Percentiles rank a stretch among this genome's conserved stretches.
Evolutionary conservation across 441 rosid genomes (phyloP).

Genomic region (Syzygium syzygioides): DNA sequence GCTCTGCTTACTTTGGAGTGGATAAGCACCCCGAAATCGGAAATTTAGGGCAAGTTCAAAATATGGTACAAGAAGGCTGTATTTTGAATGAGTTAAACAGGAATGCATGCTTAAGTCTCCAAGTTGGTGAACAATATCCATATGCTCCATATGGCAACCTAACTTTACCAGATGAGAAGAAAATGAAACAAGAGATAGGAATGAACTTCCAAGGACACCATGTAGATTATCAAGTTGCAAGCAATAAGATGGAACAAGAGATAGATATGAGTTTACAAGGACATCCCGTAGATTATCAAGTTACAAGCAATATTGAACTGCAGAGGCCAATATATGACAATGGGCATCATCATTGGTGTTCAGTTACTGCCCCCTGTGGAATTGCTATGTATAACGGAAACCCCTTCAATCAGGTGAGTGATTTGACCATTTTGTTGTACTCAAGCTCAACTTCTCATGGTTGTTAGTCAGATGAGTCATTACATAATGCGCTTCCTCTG

Average conservation of each 20-base stretch:
- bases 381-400: constrained; percentile 29
- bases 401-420: constrained; percentile 36
- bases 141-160: constrained; percentile 30
- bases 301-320: constrained; percentile 32
- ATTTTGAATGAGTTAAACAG: constrained; percentile 41
- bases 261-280: constrained; percentile 37
- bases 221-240: constrained; percentile 27
- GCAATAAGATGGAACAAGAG: constrained; percentile 31
- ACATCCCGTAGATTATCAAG: constrained; percentile 30
- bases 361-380: constrained; percentile 31
- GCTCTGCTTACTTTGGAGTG: constrained; percentile 45
- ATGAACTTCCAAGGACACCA: constrained; percentile 37
- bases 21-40: constrained; percentile 47
- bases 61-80: constrained; percentile 25
- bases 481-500: neutral
- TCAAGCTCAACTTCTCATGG: neutral
- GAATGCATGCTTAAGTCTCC: constrained; percentile 39
- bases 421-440: neutral
- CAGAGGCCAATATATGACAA: constrained; percentile 30
- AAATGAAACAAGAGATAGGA: constrained; percentile 30
- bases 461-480: neutral
- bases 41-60: constrained; percentile 37
- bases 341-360: constrained; percentile 31
- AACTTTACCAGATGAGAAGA: constrained; percentile 28
- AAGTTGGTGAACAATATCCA: constrained; percentile 50